A percentile compares a stretch with the other conserved stretches of the same genome.
phyloP scores from a whole-genome alignment of 495 filamentous ascomycete species.

The Lophiostoma macrostomum region DNA sequence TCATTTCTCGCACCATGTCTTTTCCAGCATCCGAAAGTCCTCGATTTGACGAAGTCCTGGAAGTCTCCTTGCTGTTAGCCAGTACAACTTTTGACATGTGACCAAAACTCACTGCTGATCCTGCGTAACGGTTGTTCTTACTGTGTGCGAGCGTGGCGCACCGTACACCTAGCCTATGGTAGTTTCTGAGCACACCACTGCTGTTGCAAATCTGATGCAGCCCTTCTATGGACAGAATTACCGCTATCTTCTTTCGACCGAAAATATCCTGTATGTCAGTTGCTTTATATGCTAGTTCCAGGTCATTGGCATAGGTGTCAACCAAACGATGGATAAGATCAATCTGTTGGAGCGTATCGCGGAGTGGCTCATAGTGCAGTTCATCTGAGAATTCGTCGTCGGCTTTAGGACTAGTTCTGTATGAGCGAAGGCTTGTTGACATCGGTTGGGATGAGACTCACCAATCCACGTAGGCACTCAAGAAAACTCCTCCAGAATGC shows the following conservation, averaged over 20 bases:
- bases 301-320: slow-evolving; percentile 24
- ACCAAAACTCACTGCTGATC: slow-evolving; percentile 7
- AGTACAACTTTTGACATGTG: too few relatives aligned
- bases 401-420: slow-evolving; percentile 3
- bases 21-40: slow-evolving; percentile 9
- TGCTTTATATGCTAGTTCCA: slow-evolving; percentile 19
- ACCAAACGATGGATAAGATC: slow-evolving; percentile 40
- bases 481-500: slow-evolving; percentile 11
- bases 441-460: neutral
- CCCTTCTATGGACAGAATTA: slow-evolving; percentile 27
- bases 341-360: slow-evolving; percentile 43
- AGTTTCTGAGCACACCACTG: slow-evolving; percentile 37
- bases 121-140: slow-evolving; percentile 15
- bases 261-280: slow-evolving; percentile 25
- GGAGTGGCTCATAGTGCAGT: slow-evolving; percentile 18
- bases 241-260: slow-evolving; percentile 15
- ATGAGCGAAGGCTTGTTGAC: neutral
- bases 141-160: slow-evolving; percentile 20
- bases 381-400: slow-evolving; percentile 19
- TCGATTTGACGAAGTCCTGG: neutral
- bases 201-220: slow-evolving; percentile 36
- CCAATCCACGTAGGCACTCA: slow-evolving; percentile 27
- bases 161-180: slow-evolving; percentile 18
- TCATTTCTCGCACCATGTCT: slow-evolving; percentile 24
- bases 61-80: too few relatives aligned